A percentile compares a stretch with the other conserved stretches of the same genome.
phyloP scores from a whole-genome alignment of 2,329 filamentous ascomycete species.

The Pseudogymnoascus sp. region DNA sequence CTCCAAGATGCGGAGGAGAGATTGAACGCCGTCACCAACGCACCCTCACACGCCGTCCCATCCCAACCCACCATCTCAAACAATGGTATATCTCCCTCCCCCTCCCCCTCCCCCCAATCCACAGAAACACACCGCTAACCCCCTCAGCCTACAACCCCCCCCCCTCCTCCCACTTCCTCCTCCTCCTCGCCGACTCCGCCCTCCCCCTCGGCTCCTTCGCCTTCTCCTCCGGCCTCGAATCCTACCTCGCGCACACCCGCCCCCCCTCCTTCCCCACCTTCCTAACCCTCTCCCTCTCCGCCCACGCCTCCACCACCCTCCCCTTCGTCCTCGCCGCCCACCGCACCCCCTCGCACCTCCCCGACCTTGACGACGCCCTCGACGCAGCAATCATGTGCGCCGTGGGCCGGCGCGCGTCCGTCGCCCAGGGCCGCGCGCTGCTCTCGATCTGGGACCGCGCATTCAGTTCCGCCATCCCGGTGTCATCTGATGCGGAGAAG shows the following conservation, averaged over 20 bases:
- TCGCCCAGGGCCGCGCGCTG: conserved; percentile 67
- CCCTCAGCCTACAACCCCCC: conserved; percentile 17
- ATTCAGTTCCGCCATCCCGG: conserved; percentile 38
- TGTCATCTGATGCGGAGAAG: conserved; percentile 15
- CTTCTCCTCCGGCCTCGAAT: conserved; percentile 76
- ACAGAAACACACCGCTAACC: conserved; percentile 3
- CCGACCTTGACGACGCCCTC: conserved; percentile 61
- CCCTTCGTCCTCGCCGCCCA: conserved; percentile 67
- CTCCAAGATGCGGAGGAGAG: conserved; percentile 35
- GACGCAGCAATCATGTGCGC: conserved; percentile 71
- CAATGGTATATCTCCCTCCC: conserved; percentile 12
- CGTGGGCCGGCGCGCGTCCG: conserved; percentile 67
- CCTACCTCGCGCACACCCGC: conserved; percentile 63
- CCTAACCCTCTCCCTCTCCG: conserved; percentile 60
- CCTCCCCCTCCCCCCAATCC: not conserved
- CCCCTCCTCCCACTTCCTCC: conserved; percentile 51
- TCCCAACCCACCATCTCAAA: conserved; percentile 14
- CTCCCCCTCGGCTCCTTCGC: conserved; percentile 80
- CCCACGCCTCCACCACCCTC: conserved; percentile 62
- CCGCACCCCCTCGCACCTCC: conserved; percentile 42
- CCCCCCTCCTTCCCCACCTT: conserved; percentile 52
- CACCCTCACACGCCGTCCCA: conserved; percentile 19
- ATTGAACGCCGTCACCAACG: conserved; percentile 29
- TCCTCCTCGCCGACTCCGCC: conserved; percentile 72
- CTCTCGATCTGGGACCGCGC: conserved; percentile 69